Base-by-base conservation (phyloP, 2,329 filamentous ascomycete genomes). In the Huntiella abstrusa region DNA sequence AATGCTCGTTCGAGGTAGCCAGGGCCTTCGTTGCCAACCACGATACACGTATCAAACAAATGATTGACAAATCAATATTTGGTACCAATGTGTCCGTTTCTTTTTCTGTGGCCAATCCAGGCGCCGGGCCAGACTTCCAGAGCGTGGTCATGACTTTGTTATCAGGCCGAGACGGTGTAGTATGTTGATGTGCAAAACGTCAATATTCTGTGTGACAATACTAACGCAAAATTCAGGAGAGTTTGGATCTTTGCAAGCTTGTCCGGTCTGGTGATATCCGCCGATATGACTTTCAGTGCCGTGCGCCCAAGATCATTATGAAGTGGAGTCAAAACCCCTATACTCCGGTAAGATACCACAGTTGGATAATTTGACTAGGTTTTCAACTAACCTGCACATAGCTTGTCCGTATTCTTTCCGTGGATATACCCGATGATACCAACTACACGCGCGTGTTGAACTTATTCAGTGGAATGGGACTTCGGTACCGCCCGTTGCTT, bases 11-110 rank as follows among this genome's bases (percentile, higher is more conserved):
- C 17, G 49, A 47, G 13, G 11, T 50, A 15, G 19, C 45, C 17
- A 37, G 49, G 3, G 49, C 49, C 6, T 40, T 50, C 35, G 42
- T 47, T n/a, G 49, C 49, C 22, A 41, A 50, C 33, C 49, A 50
- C 43, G 45, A 50, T 13, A 38, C 49, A 5, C 41, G 45, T 5
- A 48, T 46, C 5, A 50, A 50, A 36, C 33, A 50, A 46, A 48
- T 46, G 7, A 45, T 38, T 3, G 41, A 47, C n/a, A 50, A 48
- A 38, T 13, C 33, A 15, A 33, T 42, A 7, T 50, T 43, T 40
- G 42, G 45, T 4, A 43, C 39, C 7, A 40, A 50, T 19, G 49
- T 50, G 12, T 43, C 38, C 11, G 12, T 50, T 4, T 28, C 36
- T 5, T 48, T 50, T 35, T 28, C 22, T 10, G 41, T 12, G 35